Evolutionary conservation across 495 filamentous ascomycete species (phyloP).

Genomic region (Penicillium ochrochloron): DNA sequence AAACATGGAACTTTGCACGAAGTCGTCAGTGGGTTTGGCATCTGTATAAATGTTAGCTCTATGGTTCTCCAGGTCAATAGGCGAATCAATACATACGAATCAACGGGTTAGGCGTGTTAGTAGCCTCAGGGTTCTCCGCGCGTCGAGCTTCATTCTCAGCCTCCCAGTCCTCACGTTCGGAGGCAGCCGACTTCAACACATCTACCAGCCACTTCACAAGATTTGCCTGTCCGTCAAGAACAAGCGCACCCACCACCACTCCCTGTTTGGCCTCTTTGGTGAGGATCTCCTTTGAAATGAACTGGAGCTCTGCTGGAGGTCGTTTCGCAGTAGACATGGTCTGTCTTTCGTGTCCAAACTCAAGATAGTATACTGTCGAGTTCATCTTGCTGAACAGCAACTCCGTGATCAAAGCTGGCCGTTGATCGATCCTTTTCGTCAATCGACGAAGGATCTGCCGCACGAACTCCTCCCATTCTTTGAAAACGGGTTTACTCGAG

Average conservation of each 20-base stretch:
- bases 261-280: constrained; percentile 71
- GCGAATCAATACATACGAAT: constrained; percentile 42
- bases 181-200: constrained; percentile 65
- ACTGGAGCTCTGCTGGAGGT: constrained; percentile 77
- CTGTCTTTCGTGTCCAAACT: constrained; percentile 88
- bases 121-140: constrained; percentile 44
- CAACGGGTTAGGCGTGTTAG: constrained; percentile 43
- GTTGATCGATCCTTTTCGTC: constrained; percentile 77
- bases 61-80: not conserved
- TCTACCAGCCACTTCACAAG: constrained; percentile 82
- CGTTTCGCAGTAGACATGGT: constrained; percentile 58
- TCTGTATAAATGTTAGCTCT: constrained; percentile 43
- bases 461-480: constrained; percentile 91
- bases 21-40: constrained; percentile 70
- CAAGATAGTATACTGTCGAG: constrained; percentile 79
- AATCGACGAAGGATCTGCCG: constrained; percentile 78
- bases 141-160: constrained; percentile 63
- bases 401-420: constrained; percentile 83
- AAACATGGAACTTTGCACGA: constrained; percentile 74
- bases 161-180: constrained; percentile 83
- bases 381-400: constrained; percentile 93
- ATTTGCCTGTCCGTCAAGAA: constrained; percentile 75
- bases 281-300: constrained; percentile 64
- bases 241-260: constrained; percentile 75
- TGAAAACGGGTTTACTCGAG: constrained; percentile 63